Base-by-base conservation (phyloP, 257 asterid species). In the Anisodus tanguticus region DNA sequence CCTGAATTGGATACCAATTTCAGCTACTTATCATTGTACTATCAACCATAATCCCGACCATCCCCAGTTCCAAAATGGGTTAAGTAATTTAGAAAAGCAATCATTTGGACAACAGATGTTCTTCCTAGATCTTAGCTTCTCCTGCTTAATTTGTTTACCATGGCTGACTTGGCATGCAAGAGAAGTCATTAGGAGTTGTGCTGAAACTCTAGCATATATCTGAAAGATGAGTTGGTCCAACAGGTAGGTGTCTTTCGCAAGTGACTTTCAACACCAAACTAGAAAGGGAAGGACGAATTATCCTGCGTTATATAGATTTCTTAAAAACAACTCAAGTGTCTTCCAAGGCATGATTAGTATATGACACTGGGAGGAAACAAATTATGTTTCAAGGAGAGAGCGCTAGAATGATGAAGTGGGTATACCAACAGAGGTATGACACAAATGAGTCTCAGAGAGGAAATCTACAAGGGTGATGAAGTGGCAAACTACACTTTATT, bases 221-320 rank as follows among this genome's bases (percentile, higher is more conserved):
- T 26, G 26, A 76, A 76, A 77, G 82, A 77, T 8, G 15, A 51
- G 10, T 53, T 54, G 82, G 31, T 13, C 49, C 82, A 77, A 66
- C 64, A 26, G 62, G 81, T 49, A 74, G 80, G 80, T 19, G 62
- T 22, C 81, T 39, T 76, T 76, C 81, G 17, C 19, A 76, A 45
- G 43, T 76, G 59, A 72, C 80, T 47, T 47, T 76, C 62, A 72
- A 10, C 59, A 47, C 22, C 31, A 31, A 53, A 53, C 82, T 31
- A 77, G 49, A 76, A 72, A 45, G 57, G 57, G 57, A 71, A 43
- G 35, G 79, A 71, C 79, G 37, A 72, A 76, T 62, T 55, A 11
- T 22, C 45, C 45, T 6, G 35, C 11, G 62, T 51, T 22, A 51
- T 51, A 51, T 49, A 74, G 60, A 74, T 74, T 74, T 74, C 62